phyloP scores from a whole-genome alignment of 495 filamentous ascomycete genomes.

The Penicillium roqueforti region DNA sequence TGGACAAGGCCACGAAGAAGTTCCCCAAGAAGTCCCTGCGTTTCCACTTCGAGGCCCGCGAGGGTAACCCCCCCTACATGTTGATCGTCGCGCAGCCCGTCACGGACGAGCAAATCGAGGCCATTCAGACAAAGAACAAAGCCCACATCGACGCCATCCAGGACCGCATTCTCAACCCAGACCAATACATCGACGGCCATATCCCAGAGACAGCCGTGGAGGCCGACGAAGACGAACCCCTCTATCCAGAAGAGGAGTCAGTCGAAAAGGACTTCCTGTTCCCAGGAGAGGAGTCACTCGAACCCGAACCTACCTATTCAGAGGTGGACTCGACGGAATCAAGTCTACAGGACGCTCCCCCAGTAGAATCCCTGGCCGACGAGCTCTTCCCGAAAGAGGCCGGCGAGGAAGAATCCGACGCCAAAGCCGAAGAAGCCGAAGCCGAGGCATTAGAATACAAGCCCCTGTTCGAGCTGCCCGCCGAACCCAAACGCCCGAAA shows the following conservation, averaged over 20 bases:
- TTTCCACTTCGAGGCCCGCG: conserved; percentile 80
- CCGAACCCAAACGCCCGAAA: too few relatives aligned
- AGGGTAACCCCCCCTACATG: conserved; percentile 62
- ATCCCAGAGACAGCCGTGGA: too few relatives aligned
- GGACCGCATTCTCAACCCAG: conserved; percentile 46
- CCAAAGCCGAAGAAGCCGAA: background rate
- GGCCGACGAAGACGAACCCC: too few relatives aligned
- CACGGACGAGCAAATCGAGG: conserved; percentile 60
- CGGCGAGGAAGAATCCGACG: background rate
- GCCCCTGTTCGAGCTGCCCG: too few relatives aligned
- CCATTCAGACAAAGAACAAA: conserved; percentile 64
- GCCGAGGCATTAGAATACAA: background rate
- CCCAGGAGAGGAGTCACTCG: too few relatives aligned
- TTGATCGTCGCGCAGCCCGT: conserved; percentile 87
- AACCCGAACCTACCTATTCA: too few relatives aligned
- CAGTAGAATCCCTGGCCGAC: too few relatives aligned
- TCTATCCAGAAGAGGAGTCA: too few relatives aligned
- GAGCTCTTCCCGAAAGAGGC: too few relatives aligned
- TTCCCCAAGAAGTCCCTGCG: conserved; percentile 73
- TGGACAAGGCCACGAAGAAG: conserved; percentile 67
- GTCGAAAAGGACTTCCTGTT: background rate
- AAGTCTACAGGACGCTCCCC: too few relatives aligned
- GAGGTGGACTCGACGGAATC: too few relatives aligned
- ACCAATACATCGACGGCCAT: background rate
- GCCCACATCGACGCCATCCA: conserved; percentile 65